These are phyloP conservation scores for Tuber microsphaerosporum DNA, from an alignment of 495 filamentous ascomycete genomes.

Conservation along the genomic window DNA sequence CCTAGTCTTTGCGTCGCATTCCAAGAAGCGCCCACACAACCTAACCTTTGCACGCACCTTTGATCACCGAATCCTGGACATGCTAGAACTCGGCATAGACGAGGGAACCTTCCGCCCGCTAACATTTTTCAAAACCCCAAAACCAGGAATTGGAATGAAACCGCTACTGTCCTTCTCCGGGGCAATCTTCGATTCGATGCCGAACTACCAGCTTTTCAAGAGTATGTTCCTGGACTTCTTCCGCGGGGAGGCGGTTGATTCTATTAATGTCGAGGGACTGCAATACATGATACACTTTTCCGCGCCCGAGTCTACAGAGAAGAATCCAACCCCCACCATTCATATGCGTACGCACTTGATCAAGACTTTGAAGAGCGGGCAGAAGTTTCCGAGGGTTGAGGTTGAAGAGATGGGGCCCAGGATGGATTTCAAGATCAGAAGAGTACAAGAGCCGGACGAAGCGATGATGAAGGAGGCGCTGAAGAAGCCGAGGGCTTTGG, in stretches of 20 bases:
- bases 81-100: constrained; percentile 81
- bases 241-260: constrained; percentile 62
- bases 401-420: constrained; percentile 91
- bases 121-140: constrained; percentile 71
- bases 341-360: constrained; percentile 81
- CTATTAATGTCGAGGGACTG: constrained; percentile 87
- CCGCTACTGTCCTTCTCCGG: constrained; percentile 84
- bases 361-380: constrained; percentile 73
- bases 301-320: constrained; percentile 61
- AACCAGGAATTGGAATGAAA: constrained; percentile 72
- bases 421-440: constrained; percentile 84
- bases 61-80: constrained; percentile 76
- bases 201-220: constrained; percentile 73
- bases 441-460: constrained; percentile 66
- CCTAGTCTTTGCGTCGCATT: constrained; percentile 69
- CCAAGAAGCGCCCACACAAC: constrained; percentile 88
- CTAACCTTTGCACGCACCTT: constrained; percentile 80
- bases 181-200: constrained; percentile 70
- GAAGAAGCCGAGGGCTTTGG: constrained; percentile 68
- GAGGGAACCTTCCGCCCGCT: constrained; percentile 54
- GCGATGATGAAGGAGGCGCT: constrained; percentile 80
- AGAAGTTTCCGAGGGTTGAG: constrained; percentile 81
- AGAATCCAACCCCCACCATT: constrained; percentile 58
- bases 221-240: constrained; percentile 87
- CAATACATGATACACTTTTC: constrained; percentile 76